phyloP scores from a whole-genome alignment of 352 stramenopile species.

The Pythium oligandrum region DNA sequence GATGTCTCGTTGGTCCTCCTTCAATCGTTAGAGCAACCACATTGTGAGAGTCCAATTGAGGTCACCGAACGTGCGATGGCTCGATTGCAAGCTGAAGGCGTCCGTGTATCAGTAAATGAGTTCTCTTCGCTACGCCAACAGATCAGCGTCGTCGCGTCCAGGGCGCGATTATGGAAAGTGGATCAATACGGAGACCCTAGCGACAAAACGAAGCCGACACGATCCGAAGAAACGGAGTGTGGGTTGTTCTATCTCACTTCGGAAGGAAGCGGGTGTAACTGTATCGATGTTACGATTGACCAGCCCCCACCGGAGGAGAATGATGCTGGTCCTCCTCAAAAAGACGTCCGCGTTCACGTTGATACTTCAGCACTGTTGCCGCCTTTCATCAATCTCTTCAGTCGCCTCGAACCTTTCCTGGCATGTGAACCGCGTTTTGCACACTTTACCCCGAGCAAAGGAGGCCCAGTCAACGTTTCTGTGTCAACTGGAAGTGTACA shows the following conservation, averaged over 20 bases:
- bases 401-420: conserved; percentile 41
- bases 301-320: conserved; percentile 15
- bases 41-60: conserved; percentile 9
- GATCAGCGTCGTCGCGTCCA: conserved; percentile 32
- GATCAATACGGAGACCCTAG: conserved; percentile 17
- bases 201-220: background rate
- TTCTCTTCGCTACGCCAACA: conserved; percentile 55
- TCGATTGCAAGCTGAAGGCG: conserved; percentile 32
- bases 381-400: conserved; percentile 40
- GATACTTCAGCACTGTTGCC: conserved; percentile 54
- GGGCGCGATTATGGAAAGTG: conserved; percentile 43
- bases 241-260: conserved; percentile 29
- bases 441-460: conserved; percentile 25
- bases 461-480: conserved; percentile 37
- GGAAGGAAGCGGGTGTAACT: conserved; percentile 8
- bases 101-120: conserved; percentile 29
- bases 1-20: conserved; percentile 37
- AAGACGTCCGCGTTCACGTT: conserved; percentile 53
- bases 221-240: conserved; percentile 22
- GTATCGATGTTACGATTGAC: conserved; percentile 43
- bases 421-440: conserved; percentile 33
- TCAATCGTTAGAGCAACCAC: conserved; percentile 5
- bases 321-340: conserved; percentile 9
- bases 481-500: conserved; percentile 61
- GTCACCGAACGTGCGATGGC: conserved; percentile 29